Evolutionary conservation across 768 basidiomycete species (phyloP), one percentile per base, ranked within the genome.

Genomic region (Boletus rufocinnamomeus): DNA sequence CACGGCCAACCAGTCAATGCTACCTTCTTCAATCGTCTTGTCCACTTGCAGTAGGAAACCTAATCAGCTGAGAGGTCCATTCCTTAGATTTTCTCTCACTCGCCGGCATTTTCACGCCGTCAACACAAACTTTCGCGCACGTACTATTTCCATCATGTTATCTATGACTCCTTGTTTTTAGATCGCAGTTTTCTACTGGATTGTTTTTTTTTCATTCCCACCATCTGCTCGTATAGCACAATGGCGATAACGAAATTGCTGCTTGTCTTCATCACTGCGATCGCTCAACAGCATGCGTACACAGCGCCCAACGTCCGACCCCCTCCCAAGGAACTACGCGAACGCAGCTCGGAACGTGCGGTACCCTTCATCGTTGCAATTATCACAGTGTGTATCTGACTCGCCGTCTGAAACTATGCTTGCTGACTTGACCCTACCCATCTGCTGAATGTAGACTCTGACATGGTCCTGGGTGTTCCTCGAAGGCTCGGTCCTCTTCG

Each of bases 391-490:
- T 23, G 44, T 25, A 25, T 25, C 43, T 3, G 21, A 44, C 14
- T 25, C 23, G 6, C 13, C 23, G 14, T 25, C 8, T 25, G 44
- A 45, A 17, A 6, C 23, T 25, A 25, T 45, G 23, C 23, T 21
- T 45, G 23, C 44, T 45, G 6, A 45, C 2, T 17, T 11, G 27
- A 11, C 16, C 45, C 17, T 17, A 9, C 17, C 25, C 25, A 45
- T 27, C 16, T 27, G 17, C 45, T 46, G 45, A 46, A 27, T 10
- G 16, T 45, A 46, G 45, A 27, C 17, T 27, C 9, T 17, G 17
- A 2, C 40, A 5, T 54, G 40, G 52, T 27, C 47, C 4, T 58
- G 58, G 58, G 54, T 50, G 1, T 9, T 58, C 21, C 21, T 63
- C 32, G 63, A 69, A 23, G 13, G 48, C 14, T 49, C 32, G 3